Base-by-base conservation (phyloP, 2,329 filamentous ascomycete species). In the Phialophora macrospora region DNA sequence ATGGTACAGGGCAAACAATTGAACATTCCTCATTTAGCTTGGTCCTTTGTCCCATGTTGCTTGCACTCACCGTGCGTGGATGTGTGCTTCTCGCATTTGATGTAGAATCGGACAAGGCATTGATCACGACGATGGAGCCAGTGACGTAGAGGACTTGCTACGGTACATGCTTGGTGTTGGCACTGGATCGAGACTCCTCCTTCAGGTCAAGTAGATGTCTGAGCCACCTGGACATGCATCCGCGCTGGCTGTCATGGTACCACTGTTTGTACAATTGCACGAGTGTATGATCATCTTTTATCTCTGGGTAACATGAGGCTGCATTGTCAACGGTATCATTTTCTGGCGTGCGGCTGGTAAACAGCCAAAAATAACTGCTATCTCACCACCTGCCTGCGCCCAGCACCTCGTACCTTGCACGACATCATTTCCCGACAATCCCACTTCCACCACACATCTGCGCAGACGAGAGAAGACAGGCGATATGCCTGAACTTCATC, bases 401-500 rank as follows among this genome's bases (percentile, higher is more conserved):
- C 51, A 34, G 24, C 30, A 58, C 22, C 28, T 26, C 61, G 28
- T 41, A 24, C 24, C 14, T 28, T 17, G 26, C 46, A 14, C 4
- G 12, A 46, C 3, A 38, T 24, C 22, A 38, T 22, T 28, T 12
- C 22, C 26, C 58, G 17, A 22, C 11, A n/a, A 26, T 60, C 20
- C 14, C 28, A 4, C 26, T 20, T 60, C 41, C 22, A 51, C 55
- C 14, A 59, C 63, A 28, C 22, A 20, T 34, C 58, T 38, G 41
- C 48, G 51, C 34, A 34, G 44, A 63, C 30, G 14, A 30, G 26
- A 30, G 7, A 58, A 55, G 20, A 56, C 17, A 28, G 46, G 26
- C 28, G 61, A 14, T 12, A 71, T 68, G 68, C 67, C 68, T 49
- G 66, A 68, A 58, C 83, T 85, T 68, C 83, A 85, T 72, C 83